Conservation (phyloP, 139 green algal species). For the Nannochloris sp. region DNA sequence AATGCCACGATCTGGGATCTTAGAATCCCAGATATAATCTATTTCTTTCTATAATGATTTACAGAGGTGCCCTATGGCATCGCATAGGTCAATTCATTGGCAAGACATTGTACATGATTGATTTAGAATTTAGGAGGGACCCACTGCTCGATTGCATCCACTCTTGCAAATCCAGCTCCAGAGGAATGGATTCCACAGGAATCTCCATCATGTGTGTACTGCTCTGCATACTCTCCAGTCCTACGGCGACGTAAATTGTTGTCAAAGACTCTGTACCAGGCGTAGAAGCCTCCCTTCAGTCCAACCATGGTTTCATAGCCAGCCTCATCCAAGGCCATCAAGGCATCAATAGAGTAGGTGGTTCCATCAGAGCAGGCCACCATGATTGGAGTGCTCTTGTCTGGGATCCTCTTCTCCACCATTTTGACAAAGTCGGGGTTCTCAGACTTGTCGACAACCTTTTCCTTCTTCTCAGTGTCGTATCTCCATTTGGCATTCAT, state of each 20-base stretch:
- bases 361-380: conserved; percentile 66
- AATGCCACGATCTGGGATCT: too few relatives aligned
- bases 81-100: not conserved
- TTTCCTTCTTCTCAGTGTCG: conserved; percentile 36
- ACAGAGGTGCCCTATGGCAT: too few relatives aligned
- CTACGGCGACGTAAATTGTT: conserved; percentile 28
- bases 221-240: conserved; percentile 40
- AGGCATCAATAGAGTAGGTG: conserved; percentile 67
- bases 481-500: conserved; percentile 19
- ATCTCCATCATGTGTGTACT: conserved; percentile 45
- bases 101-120: not conserved
- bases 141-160: conserved; percentile 42
- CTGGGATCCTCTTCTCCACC: conserved; percentile 62
- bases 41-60: too few relatives aligned
- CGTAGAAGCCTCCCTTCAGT: conserved; percentile 66
- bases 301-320: conserved; percentile 67
- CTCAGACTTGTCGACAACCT: conserved; percentile 34
- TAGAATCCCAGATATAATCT: too few relatives aligned
- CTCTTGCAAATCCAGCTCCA: conserved; percentile 13
- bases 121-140: conserved; percentile 34
- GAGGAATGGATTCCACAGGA: conserved; percentile 56
- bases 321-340: conserved; percentile 66
- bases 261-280: conserved; percentile 55
- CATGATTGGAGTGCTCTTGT: conserved; percentile 63
- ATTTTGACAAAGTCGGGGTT: conserved; percentile 47